Conservation (phyloP, 2,329 filamentous ascomycete species). For the Penicillium thymicola region DNA sequence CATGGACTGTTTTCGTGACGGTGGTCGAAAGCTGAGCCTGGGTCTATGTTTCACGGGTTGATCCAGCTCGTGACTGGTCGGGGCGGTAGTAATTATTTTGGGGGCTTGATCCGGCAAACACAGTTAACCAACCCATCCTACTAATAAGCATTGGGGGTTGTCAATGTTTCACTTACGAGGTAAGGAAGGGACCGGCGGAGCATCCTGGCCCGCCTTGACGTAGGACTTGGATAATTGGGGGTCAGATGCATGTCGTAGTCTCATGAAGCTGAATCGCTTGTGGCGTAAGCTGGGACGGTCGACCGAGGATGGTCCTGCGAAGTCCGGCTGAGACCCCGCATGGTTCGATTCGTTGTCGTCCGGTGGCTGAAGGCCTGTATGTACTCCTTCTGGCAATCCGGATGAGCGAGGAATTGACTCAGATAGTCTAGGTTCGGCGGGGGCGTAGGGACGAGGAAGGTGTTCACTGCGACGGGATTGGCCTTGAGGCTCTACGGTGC, state of each 20-base stretch:
- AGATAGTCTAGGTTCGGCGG: conserved; percentile 33
- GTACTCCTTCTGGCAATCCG: conserved; percentile 12
- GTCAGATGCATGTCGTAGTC: conserved; percentile 89
- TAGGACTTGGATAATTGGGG: conserved; percentile 78
- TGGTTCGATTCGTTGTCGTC: conserved; percentile 15
- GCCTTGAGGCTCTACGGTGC: conserved; percentile 28
- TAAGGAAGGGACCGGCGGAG: conserved; percentile 39
- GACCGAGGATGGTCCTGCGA: conserved; percentile 15
- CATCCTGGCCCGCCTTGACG: conserved; percentile 59
- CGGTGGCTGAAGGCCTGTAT: conserved; percentile 12
- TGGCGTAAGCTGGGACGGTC: conserved; percentile 30
- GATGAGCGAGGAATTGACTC: conserved; percentile 35
- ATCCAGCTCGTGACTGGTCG: conserved; percentile 63
- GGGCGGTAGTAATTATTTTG: conserved; percentile 86
- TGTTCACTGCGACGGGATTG: conserved; percentile 38
- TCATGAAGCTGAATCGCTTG: conserved; percentile 65
- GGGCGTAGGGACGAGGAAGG: conserved; percentile 33
- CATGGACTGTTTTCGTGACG: conserved; percentile 33
- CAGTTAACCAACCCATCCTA: not conserved
- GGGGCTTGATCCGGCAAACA: conserved; percentile 44
- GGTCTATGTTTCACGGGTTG: conserved; percentile 40
- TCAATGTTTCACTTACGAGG: conserved; percentile 34
- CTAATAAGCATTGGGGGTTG: not conserved
- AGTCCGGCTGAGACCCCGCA: conserved; percentile 15
- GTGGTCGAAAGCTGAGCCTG: conserved; percentile 40